Evolutionary conservation across 768 basidiomycete genomes (phyloP).

Genomic region (Collybiopsis confluens): DNA sequence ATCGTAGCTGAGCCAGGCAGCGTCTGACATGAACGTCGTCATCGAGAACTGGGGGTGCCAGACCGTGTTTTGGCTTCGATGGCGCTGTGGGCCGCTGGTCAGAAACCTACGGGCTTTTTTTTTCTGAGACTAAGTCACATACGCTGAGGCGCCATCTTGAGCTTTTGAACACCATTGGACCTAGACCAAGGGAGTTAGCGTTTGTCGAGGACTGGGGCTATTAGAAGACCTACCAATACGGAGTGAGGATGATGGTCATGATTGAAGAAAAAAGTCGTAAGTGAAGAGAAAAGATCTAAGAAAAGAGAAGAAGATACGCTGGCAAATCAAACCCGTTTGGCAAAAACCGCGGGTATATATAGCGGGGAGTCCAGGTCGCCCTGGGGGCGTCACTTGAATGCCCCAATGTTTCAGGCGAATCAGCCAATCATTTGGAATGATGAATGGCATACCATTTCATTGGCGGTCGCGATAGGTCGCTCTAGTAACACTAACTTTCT

Average conservation of each 20-base stretch:
- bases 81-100: constrained; percentile 25
- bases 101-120: not conserved
- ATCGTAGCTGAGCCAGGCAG: constrained; percentile 65
- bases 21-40: constrained; percentile 50
- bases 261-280: constrained; percentile 10
- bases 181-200: too few relatives aligned
- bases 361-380: too few relatives aligned
- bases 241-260: constrained; percentile 66
- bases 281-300: not conserved
- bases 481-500: too few relatives aligned
- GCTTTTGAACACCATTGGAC: constrained; percentile 65
- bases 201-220: too few relatives aligned
- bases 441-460: too few relatives aligned
- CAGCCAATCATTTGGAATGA: too few relatives aligned
- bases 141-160: constrained; percentile 60
- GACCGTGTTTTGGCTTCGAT: constrained; percentile 44
- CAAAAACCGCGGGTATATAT: too few relatives aligned
- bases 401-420: too few relatives aligned
- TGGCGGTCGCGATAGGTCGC: too few relatives aligned
- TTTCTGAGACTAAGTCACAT: constrained; percentile 22
- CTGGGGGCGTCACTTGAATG: too few relatives aligned
- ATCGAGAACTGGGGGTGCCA: constrained; percentile 57
- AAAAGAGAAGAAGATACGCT: not conserved
- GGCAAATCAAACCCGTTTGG: too few relatives aligned
- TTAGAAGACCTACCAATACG: too few relatives aligned